Percentiles rank a stretch among this genome's conserved stretches.
Conservation (phyloP, 495 filamentous ascomycete genomes). For the Letharia lupina region DNA sequence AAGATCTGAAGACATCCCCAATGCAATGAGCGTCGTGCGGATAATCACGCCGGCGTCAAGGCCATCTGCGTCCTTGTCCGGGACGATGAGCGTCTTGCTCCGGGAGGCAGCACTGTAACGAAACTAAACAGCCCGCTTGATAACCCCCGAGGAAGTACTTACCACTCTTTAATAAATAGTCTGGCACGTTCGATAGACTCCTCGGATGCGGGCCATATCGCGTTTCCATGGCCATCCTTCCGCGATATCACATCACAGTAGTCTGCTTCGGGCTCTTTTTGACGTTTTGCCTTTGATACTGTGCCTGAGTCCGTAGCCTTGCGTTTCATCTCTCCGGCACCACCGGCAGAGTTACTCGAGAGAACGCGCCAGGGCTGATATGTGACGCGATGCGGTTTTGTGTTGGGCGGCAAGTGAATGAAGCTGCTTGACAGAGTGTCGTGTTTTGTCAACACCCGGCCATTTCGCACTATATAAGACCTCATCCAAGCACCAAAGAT, state of each 20-base stretch:
- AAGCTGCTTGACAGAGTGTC: background rate
- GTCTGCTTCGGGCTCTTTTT: constrained; percentile 22
- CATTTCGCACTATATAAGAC: background rate
- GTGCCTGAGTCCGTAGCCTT: constrained; percentile 20
- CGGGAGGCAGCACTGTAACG: constrained; percentile 23
- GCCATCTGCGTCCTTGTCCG: constrained; percentile 57
- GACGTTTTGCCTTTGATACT: constrained; percentile 22
- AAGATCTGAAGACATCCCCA: constrained; percentile 39
- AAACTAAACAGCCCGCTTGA: background rate
- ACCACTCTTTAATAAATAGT: constrained; percentile 40
- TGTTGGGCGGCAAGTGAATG: background rate
- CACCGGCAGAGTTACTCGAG: background rate
- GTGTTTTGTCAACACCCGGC: background rate
- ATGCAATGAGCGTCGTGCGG: constrained; percentile 41
- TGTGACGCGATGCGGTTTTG: background rate
- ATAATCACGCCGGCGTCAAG: constrained; percentile 51
- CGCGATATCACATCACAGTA: constrained; percentile 33
- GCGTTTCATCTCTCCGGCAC: constrained; percentile 23
- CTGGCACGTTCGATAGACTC: constrained; percentile 40
- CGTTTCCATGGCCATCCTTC: constrained; percentile 35
- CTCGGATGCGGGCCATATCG: constrained; percentile 47
- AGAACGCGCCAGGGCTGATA: background rate
- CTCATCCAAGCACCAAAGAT: background rate
- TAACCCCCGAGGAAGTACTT: constrained; percentile 1
- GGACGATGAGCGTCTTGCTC: constrained; percentile 40